These are phyloP conservation scores for Bretschneidera sinensis DNA, from an alignment of 345 rosid genomes.

Conservation along the genomic window DNA sequence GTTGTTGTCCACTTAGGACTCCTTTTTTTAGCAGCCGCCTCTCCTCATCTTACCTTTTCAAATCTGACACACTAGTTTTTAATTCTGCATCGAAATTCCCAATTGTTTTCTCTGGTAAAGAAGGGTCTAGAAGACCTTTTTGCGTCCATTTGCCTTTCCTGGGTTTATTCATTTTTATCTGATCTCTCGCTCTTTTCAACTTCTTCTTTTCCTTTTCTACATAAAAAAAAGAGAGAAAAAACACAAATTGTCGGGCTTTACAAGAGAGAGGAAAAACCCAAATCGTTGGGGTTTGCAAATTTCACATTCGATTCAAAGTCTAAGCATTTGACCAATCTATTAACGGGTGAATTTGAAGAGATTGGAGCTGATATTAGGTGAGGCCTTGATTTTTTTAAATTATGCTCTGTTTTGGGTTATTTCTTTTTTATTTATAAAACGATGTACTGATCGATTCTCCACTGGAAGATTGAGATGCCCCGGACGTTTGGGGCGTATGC, in stretches of 20 bases:
- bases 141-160: no score
- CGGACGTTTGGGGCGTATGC: no score
- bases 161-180: no score
- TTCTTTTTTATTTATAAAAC: not conserved
- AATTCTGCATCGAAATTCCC: no score
- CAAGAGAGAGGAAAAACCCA: not conserved
- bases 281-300: not conserved
- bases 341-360: conserved; percentile 49
- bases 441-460: not conserved
- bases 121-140: no score
- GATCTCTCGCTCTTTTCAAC: not conserved
- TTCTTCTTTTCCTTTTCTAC: not conserved
- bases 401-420: no score
- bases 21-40: no score
- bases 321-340: not conserved
- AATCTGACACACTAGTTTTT: no score
- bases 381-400: not conserved
- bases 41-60: no score
- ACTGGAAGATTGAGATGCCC: not conserved
- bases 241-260: no score
- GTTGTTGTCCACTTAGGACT: no score
- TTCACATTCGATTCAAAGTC: not conserved
- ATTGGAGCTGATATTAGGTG: conserved; percentile 50
- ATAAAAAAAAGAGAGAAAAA: not conserved
- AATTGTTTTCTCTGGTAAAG: no score